Evolutionary conservation across 2,329 filamentous ascomycete species (phyloP).

Genomic region (Diatrype stigma): DNA sequence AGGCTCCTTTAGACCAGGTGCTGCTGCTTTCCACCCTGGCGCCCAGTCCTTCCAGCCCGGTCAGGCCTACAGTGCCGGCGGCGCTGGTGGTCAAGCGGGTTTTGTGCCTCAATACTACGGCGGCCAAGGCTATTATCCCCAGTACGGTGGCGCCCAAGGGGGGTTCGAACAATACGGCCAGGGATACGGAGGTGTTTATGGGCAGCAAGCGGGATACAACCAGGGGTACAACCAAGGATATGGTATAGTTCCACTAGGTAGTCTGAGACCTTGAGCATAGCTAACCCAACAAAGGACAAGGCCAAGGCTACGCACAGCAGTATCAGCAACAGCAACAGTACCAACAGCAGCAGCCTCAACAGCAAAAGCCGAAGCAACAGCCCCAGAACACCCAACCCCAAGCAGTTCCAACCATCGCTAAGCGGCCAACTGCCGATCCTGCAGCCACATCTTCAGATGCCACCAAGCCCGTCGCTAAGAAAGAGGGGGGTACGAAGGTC

Average conservation of each 20-base stretch:
- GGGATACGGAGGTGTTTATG: constrained; percentile 48
- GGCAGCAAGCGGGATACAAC: constrained; percentile 39
- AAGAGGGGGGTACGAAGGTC: constrained; percentile 58
- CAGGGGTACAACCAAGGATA: constrained; percentile 32
- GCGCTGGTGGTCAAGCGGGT: constrained; percentile 56
- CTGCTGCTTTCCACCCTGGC: constrained; percentile 59
- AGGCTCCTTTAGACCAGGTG: constrained; percentile 44
- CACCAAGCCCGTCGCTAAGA: constrained; percentile 49
- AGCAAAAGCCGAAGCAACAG: constrained; percentile 41
- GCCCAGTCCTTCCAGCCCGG: constrained; percentile 70
- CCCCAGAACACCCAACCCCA: constrained; percentile 36
- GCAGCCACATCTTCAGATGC: constrained; percentile 35
- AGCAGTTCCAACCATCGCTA: constrained; percentile 56
- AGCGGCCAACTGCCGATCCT: constrained; percentile 47
- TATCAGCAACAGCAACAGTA: constrained; percentile 49
- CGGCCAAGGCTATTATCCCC: constrained; percentile 47
- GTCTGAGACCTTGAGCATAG: constrained; percentile 12
- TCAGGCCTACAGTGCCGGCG: constrained; percentile 65
- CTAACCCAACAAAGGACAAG: constrained; percentile 32
- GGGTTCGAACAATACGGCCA: constrained; percentile 50
- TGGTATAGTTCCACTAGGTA: constrained; percentile 23
- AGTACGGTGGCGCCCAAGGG: constrained; percentile 42
- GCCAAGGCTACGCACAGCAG: constrained; percentile 53
- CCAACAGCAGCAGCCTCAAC: constrained; percentile 31
- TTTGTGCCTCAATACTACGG: constrained; percentile 54